Base-by-base conservation (phyloP, 1,139 yeast species). In the Magnusiomyces magnusii region DNA sequence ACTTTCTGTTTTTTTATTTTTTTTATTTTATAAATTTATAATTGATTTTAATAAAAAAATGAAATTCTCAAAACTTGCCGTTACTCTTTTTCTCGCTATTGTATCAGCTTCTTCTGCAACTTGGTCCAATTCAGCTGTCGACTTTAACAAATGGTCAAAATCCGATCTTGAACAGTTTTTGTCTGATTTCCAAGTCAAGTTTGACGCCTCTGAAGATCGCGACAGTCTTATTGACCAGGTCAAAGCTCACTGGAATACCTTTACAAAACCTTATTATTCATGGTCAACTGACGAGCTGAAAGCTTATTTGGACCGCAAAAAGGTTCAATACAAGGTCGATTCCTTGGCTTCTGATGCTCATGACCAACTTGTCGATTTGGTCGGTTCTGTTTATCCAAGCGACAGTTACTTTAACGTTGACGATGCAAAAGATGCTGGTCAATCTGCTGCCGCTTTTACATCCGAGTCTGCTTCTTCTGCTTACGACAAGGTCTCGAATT, bases 401-500 rank as follows among this genome's bases (percentile, higher is more conserved):
- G 36, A 10, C 24, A 39, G 15, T 5, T 17, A 36, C 19, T 36
- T 36, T 51, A 19, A n/a, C 36, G 9, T 49, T n/a, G 23, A 49
- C 3, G 25, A 17, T 19, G 21, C 5, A 13, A 49, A 25, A 10
- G 36, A 49, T 9, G 19, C 21, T 25, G 54, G 44, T 15, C 19
- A 51, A 9, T 13, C 23, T 7, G 54, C 54, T n/a, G 47, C 44
- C 5, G 54, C 27, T 2, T 9, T 15, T 17, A 47, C 44, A 2
- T 17, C 36, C 19, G 10, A 15, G 9, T 24, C 44, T 5, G 56
- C 51, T 15, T 27, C 41, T 21, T n/a, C 51, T 2, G 36, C 56
- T 7, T 53, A 53, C 51, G 50, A 53, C 50, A 47, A 42, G 27
- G 51, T 53, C 42, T 53, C 56, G 5, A 28, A 27, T 9, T 53